Conservation (phyloP, 202 grass and related monocot genomes). For the Setaria viridis region DNA sequence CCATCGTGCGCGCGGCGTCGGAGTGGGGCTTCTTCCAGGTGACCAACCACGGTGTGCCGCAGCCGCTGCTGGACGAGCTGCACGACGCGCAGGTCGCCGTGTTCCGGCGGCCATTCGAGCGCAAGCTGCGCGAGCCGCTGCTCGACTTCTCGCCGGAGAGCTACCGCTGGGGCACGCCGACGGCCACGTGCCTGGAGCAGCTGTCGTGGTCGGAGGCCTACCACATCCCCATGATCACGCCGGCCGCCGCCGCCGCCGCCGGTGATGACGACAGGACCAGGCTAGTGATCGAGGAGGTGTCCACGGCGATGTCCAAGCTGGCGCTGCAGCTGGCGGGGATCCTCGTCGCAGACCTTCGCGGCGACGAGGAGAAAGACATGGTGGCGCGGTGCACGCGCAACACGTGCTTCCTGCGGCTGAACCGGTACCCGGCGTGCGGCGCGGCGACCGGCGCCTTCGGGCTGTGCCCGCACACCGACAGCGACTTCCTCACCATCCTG, state of each 20-base stretch:
- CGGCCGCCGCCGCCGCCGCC: background rate
- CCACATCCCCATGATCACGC: constrained; percentile 63
- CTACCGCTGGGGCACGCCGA: constrained; percentile 83
- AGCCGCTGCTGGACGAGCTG: constrained; percentile 43
- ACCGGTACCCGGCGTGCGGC: constrained; percentile 69
- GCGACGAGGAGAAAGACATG: background rate
- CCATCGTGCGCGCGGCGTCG: constrained; percentile 60
- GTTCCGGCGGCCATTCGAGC: constrained; percentile 64
- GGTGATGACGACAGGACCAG: background rate
- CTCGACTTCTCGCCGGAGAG: constrained; percentile 59
- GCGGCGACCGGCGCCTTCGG: constrained; percentile 53
- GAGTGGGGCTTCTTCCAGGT: constrained; percentile 89
- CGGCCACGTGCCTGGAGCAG: constrained; percentile 56
- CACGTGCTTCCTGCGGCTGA: constrained; percentile 75
- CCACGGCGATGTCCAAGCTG: constrained; percentile 55
- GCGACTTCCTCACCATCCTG: constrained; percentile 72
- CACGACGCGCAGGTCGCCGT: constrained; percentile 45
- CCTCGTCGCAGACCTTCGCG: constrained; percentile 31
- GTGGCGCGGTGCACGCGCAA: constrained; percentile 37
- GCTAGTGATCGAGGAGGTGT: constrained; percentile 56
- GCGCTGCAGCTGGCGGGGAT: constrained; percentile 55
- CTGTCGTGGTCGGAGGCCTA: constrained; percentile 90
- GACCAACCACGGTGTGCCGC: constrained; percentile 60
- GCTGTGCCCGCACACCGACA: constrained; percentile 76
- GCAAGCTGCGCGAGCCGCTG: constrained; percentile 54